Conservation (phyloP, 148 eudicot genomes). For the Diospyros lotus region DNA sequence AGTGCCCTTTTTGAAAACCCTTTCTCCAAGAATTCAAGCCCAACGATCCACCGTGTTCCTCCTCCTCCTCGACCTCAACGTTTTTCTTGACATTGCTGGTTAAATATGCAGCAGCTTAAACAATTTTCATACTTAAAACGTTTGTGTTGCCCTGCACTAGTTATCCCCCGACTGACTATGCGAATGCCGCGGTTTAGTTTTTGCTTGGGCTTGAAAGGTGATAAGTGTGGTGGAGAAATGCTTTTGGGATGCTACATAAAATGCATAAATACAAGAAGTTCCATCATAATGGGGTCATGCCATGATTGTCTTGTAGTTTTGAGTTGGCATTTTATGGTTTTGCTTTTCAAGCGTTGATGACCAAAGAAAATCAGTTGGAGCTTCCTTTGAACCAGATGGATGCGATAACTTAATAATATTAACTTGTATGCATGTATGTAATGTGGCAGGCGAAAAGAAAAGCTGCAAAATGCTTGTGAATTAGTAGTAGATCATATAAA, state of each 20-base stretch:
- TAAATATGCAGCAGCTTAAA: not conserved
- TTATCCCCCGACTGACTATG: not conserved
- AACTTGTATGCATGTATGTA: too few species aligned
- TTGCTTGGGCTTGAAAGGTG: not conserved
- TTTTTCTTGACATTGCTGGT: not conserved
- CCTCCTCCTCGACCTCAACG: not conserved
- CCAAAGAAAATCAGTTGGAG: not conserved
- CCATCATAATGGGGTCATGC: not conserved
- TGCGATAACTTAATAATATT: not conserved
- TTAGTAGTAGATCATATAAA: not conserved
- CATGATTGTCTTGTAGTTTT: not conserved
- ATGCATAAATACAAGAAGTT: not conserved
- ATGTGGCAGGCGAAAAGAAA: not conserved
- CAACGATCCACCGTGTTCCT: not conserved
- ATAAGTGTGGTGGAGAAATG: not conserved
- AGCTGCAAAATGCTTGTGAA: not conserved
- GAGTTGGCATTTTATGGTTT: slow-evolving; percentile 4
- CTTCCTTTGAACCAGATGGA: not conserved
- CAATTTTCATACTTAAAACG: not conserved
- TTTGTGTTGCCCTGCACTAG: not conserved
- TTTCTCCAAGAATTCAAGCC: not conserved
- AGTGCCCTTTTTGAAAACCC: not conserved
- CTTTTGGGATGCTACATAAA: not conserved
- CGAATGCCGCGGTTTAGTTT: not conserved
- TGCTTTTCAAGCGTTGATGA: not conserved